Evolutionary conservation across 78 protist species (phyloP).

Genomic region (Tieghemostelium lacteum): DNA sequence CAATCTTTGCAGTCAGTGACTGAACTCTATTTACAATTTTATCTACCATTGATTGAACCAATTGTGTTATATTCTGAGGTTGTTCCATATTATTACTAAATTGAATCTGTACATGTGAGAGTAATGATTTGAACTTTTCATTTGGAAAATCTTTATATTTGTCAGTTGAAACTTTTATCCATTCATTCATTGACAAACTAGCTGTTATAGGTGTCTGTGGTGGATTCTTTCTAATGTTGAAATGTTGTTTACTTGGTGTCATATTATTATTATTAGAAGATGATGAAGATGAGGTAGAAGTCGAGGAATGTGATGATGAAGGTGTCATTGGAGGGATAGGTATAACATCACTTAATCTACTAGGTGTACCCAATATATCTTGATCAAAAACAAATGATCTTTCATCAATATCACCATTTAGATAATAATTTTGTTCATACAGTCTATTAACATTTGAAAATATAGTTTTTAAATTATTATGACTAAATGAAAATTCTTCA

Average conservation of each 20-base stretch:
- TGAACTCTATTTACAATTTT: conserved; percentile 2
- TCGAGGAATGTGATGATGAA: neutral
- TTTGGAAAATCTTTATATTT: neutral
- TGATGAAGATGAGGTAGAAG: neutral
- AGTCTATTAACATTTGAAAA: conserved; percentile 23
- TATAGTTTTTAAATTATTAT: neutral
- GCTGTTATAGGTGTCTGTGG: conserved; percentile 49
- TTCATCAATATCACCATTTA: conserved; percentile 74
- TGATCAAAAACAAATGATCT: conserved; percentile 31
- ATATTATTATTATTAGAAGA: conserved; percentile 4
- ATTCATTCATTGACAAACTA: conserved; percentile 18
- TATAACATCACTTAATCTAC: neutral
- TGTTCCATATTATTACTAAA: neutral
- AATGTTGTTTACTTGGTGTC: neutral
- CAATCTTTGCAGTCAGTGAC: neutral
- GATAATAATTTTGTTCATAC: conserved; percentile 55
- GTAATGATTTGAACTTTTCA: neutral
- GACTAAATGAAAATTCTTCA: neutral
- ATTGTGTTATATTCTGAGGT: neutral
- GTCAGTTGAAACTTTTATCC: conserved; percentile 27
- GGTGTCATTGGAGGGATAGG: neutral
- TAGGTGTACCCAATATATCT: conserved; percentile 49
- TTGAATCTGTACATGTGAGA: too few relatives aligned
- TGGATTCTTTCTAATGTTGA: neutral
- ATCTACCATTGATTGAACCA: neutral